These are phyloP conservation scores for Fusarium domesticum DNA, from an alignment of 2,329 filamentous ascomycete genomes.

Conservation along the genomic window DNA sequence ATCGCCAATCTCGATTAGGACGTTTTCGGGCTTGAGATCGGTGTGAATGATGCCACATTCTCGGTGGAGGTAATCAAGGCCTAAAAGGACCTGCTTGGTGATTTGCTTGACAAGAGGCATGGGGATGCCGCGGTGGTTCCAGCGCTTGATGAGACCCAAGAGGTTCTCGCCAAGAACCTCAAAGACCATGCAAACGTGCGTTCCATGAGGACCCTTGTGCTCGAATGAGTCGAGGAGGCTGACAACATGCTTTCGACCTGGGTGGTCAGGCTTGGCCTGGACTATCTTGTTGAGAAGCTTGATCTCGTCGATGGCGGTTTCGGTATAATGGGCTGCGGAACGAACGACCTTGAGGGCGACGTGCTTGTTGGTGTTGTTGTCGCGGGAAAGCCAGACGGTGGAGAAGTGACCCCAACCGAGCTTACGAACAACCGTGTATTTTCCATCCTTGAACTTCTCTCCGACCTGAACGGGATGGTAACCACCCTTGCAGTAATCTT, in stretches of 20 bases:
- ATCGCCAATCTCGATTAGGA: conserved; percentile 97
- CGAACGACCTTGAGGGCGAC: conserved; percentile 97
- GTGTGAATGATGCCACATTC: conserved; percentile 99
- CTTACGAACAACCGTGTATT: conserved; percentile 94
- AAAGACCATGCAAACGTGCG: conserved; percentile 99
- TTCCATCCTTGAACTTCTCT: conserved; percentile 96
- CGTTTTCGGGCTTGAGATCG: conserved; percentile 95
- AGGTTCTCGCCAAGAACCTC: conserved; percentile 96
- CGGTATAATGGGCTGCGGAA: conserved; percentile 96
- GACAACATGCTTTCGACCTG: conserved; percentile 91
- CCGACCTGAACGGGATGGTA: conserved; percentile 95
- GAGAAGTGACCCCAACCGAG: conserved; percentile 98
- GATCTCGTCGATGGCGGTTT: conserved; percentile 98
- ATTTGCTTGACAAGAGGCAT: conserved; percentile 98
- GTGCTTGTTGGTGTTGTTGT: conserved; percentile 87
- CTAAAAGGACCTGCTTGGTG: conserved; percentile 93
- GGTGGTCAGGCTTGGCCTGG: conserved; percentile 89
- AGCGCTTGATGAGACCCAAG: conserved; percentile 92
- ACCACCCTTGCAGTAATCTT: conserved; percentile 98
- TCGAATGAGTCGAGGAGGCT: conserved; percentile 96
- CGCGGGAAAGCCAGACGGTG: conserved; percentile 83
- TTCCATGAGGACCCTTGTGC: conserved; percentile 93
- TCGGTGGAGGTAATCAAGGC: conserved; percentile 92
- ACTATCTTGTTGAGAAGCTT: conserved; percentile 97
- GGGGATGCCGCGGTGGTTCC: conserved; percentile 96